Conservation (phyloP, 257 asterid species). For the Lycium ferocissimum region DNA sequence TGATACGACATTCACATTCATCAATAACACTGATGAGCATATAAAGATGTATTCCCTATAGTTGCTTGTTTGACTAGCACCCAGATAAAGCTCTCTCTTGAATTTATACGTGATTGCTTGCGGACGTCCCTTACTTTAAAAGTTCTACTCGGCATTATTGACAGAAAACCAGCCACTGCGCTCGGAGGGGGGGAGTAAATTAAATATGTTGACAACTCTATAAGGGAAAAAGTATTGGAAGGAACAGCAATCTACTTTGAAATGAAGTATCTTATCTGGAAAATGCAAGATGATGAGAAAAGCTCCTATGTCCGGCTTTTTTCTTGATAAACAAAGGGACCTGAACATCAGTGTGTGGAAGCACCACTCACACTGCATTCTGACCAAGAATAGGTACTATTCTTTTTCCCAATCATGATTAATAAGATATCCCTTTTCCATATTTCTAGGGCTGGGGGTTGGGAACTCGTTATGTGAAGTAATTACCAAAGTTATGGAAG, state of each 20-base stretch:
- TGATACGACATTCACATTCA: not conserved
- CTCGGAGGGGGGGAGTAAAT: not conserved
- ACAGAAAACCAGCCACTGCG: not conserved
- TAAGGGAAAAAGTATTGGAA: not conserved
- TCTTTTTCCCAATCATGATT: not conserved
- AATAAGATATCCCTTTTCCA: not conserved
- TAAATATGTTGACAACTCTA: not conserved
- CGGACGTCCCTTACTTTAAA: not conserved
- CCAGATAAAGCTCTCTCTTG: not conserved
- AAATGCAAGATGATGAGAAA: not conserved
- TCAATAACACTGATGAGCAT: not conserved
- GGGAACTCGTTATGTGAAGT: not conserved
- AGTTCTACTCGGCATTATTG: not conserved
- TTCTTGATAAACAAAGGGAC: not conserved
- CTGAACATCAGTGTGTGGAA: not conserved
- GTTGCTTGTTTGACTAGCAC: not conserved
- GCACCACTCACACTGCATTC: not conserved
- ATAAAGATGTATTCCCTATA: not conserved
- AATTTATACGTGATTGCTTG: not conserved
- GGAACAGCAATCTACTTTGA: not conserved
- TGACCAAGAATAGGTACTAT: not conserved
- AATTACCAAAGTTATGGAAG: not conserved
- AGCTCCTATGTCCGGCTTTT: not conserved
- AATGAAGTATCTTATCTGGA: not conserved
- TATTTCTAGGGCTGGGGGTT: not conserved